Evolutionary conservation across 176 grass and related monocot genomes (phyloP).

Genomic region (Oryza coarctata): DNA sequence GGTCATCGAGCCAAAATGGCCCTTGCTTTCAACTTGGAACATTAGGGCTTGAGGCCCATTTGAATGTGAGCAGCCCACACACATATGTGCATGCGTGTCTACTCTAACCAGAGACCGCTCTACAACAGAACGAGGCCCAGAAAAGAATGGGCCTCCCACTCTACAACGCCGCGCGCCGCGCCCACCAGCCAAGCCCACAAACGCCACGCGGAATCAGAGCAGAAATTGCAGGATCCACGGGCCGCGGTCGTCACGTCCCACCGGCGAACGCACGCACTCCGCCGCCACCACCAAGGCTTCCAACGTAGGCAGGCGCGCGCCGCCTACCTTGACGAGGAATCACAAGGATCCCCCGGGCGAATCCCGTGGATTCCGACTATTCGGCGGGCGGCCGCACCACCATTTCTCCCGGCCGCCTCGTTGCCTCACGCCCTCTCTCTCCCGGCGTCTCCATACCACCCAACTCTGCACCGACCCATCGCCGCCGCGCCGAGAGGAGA

Average conservation of each 20-base stretch:
- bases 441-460: neutral
- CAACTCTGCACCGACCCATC: neutral
- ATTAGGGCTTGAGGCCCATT: too few species aligned
- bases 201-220: neutral
- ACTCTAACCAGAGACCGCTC: too few species aligned
- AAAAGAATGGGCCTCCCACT: too few species aligned
- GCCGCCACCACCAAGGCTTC: neutral
- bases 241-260: neutral
- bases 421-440: constrained; percentile 8
- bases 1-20: too few species aligned
- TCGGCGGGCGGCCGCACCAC: neutral
- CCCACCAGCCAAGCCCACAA: neutral
- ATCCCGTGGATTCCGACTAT: neutral
- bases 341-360: neutral
- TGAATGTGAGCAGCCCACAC: too few species aligned
- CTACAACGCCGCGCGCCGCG: neutral
- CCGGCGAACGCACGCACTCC: neutral
- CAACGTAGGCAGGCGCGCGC: neutral
- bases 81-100: too few species aligned
- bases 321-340: neutral
- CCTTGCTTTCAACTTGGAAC: too few species aligned
- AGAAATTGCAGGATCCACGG: neutral
- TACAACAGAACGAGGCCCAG: too few species aligned
- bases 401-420: neutral
- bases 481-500: neutral